phyloP scores from a whole-genome alignment of 2,329 filamentous ascomycete species.

The Sporothrix brunneoviolacea region DNA sequence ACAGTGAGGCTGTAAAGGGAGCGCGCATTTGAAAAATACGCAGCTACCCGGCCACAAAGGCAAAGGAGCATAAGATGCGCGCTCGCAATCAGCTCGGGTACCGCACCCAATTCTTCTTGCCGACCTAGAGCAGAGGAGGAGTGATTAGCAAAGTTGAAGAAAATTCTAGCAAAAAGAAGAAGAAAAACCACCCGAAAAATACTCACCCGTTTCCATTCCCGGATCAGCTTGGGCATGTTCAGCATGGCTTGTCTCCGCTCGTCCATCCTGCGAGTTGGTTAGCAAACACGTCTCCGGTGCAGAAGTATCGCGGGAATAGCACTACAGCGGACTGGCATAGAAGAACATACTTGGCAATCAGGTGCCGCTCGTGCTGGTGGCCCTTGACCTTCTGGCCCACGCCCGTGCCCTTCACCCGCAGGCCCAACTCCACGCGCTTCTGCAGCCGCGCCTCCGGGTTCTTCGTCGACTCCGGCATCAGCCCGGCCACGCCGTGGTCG shows the following conservation, averaged over 20 bases:
- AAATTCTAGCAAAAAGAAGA: not conserved
- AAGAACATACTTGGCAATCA: constrained; percentile 61
- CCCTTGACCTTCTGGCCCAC: constrained; percentile 92
- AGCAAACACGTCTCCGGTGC: too few species aligned
- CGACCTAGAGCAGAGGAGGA: constrained; percentile 36
- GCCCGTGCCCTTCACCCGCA: constrained; percentile 88
- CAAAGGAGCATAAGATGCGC: not conserved
- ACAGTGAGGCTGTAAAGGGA: too few species aligned
- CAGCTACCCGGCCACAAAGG: too few species aligned
- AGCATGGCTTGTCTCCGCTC: constrained; percentile 87
- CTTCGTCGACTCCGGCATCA: constrained; percentile 73
- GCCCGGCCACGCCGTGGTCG: constrained; percentile 69
- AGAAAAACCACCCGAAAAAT: constrained; percentile 23
- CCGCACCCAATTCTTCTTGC: constrained; percentile 50
- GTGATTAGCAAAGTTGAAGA: constrained; percentile 27
- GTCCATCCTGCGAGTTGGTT: constrained; percentile 56
- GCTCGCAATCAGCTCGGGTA: constrained; percentile 47
- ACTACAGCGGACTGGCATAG: not conserved
- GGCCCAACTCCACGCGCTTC: constrained; percentile 67
- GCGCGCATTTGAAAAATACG: too few species aligned
- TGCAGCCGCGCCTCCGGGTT: constrained; percentile 63
- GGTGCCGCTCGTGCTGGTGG: constrained; percentile 81
- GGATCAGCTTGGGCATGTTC: constrained; percentile 87
- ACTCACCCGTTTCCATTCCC: constrained; percentile 85
- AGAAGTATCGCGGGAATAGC: too few species aligned